Evolutionary conservation across 2,329 filamentous ascomycete genomes (phyloP).

Genomic region (Cladosporium austrohemisphaericum): DNA sequence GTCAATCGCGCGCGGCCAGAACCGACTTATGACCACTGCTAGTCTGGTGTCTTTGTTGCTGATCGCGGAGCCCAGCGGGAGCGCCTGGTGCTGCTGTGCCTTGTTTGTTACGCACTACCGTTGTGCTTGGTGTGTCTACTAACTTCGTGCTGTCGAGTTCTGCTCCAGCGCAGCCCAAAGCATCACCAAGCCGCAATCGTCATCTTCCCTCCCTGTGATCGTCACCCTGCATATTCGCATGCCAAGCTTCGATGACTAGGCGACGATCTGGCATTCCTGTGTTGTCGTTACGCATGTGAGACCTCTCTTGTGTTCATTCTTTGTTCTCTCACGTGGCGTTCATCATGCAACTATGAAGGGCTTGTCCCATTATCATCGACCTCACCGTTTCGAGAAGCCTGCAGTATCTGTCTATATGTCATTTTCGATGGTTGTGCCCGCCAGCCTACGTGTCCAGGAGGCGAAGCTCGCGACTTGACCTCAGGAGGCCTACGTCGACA

Average conservation of each 20-base stretch:
- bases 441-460: too few relatives aligned
- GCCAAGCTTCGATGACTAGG: background rate
- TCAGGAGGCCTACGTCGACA: too few relatives aligned
- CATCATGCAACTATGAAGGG: too few relatives aligned
- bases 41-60: background rate
- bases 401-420: too few relatives aligned
- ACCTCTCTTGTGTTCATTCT: background rate
- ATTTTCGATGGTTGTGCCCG: too few relatives aligned
- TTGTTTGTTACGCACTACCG: background rate
- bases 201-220: too few relatives aligned
- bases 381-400: too few relatives aligned
- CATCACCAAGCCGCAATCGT: constrained; percentile 4
- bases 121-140: background rate
- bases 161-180: background rate
- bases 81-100: background rate
- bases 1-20: background rate
- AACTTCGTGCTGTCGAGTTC: background rate
- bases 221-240: constrained; percentile 1
- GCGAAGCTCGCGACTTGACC: too few relatives aligned
- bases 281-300: constrained; percentile 1
- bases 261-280: constrained; percentile 7
- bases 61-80: background rate
- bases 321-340: constrained; percentile 1
- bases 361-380: too few relatives aligned
- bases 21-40: too few relatives aligned